Evolutionary conservation across 2,329 filamentous ascomycete genomes (phyloP).

Genomic region (Hypomyces rosellus): DNA sequence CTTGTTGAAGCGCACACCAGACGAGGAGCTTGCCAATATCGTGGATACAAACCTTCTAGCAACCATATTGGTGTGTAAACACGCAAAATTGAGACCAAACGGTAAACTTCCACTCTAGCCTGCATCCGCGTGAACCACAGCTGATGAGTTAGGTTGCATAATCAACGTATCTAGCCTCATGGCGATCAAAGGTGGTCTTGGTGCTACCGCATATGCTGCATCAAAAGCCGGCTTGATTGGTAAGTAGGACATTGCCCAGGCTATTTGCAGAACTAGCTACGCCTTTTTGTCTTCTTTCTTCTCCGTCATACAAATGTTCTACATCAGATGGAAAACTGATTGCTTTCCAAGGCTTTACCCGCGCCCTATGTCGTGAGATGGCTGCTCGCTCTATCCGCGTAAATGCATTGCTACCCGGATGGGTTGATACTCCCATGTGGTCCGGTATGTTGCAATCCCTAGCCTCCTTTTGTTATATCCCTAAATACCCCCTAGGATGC

Average conservation of each 20-base stretch:
- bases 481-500: constrained; percentile 5
- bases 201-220: constrained; percentile 68
- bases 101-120: constrained; percentile 17
- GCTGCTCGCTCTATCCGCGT: constrained; percentile 59
- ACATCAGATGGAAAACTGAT: constrained; percentile 9
- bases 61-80: constrained; percentile 57
- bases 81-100: constrained; percentile 28
- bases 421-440: constrained; percentile 78
- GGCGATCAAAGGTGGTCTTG: constrained; percentile 60
- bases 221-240: constrained; percentile 76
- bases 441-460: constrained; percentile 44
- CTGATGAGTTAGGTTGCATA: constrained; percentile 51
- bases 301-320: constrained; percentile 8
- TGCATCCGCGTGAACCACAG: background rate
- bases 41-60: constrained; percentile 65
- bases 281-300: constrained; percentile 9
- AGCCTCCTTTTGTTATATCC: constrained; percentile 8
- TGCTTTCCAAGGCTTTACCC: constrained; percentile 53
- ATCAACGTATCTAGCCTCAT: constrained; percentile 78
- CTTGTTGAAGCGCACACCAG: constrained; percentile 51
- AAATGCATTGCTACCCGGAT: constrained; percentile 77
- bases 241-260: constrained; percentile 24
- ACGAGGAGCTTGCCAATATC: constrained; percentile 47
- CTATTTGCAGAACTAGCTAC: constrained; percentile 6
- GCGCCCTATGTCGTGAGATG: constrained; percentile 58